Evolutionary conservation across 148 eudicot species (phyloP).

Genomic region (Polygonum maritimum): DNA sequence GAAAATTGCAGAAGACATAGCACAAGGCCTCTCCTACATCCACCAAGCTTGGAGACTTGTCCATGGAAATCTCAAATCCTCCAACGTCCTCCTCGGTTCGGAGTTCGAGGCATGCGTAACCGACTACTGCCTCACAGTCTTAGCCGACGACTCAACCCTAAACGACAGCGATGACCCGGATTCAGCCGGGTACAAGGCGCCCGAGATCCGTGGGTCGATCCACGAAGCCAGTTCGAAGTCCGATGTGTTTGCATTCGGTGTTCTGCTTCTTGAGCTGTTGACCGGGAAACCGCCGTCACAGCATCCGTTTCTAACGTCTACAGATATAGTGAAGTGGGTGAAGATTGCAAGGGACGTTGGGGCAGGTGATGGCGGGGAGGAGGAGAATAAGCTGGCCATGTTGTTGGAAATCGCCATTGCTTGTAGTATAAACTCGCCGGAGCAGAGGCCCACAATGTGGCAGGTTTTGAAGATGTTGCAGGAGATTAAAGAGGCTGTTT

Average conservation of each 20-base stretch:
- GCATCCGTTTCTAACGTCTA: slow-evolving; percentile 38
- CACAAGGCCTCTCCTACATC: slow-evolving; percentile 75
- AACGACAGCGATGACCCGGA: slow-evolving; percentile 21
- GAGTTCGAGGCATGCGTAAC: slow-evolving; percentile 75
- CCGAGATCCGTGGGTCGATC: slow-evolving; percentile 36
- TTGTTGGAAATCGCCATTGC: slow-evolving; percentile 63
- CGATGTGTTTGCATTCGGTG: slow-evolving; percentile 64
- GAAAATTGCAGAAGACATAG: slow-evolving; percentile 78
- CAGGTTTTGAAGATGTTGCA: slow-evolving; percentile 80
- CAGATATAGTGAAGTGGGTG: slow-evolving; percentile 49
- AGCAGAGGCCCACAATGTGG: slow-evolving; percentile 79
- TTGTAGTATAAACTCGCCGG: slow-evolving; percentile 48
- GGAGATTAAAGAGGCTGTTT: slow-evolving; percentile 50
- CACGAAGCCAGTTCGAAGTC: slow-evolving; percentile 35
- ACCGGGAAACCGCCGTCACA: slow-evolving; percentile 48
- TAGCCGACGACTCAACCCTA: slow-evolving; percentile 20
- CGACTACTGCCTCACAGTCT: slow-evolving; percentile 49
- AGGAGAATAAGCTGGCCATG: slow-evolving; percentile 52
- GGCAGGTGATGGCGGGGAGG: slow-evolving; percentile 21
- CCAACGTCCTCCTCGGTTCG: slow-evolving; percentile 66
- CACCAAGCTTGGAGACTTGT: slow-evolving; percentile 85
- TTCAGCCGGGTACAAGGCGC: slow-evolving; percentile 42
- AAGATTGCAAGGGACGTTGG: slow-evolving; percentile 36
- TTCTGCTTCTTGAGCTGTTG: slow-evolving; percentile 61
- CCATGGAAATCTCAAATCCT: slow-evolving; percentile 72